Evolutionary conservation across 768 basidiomycete genomes (phyloP).

Genomic region (Phallus indusiatus): DNA sequence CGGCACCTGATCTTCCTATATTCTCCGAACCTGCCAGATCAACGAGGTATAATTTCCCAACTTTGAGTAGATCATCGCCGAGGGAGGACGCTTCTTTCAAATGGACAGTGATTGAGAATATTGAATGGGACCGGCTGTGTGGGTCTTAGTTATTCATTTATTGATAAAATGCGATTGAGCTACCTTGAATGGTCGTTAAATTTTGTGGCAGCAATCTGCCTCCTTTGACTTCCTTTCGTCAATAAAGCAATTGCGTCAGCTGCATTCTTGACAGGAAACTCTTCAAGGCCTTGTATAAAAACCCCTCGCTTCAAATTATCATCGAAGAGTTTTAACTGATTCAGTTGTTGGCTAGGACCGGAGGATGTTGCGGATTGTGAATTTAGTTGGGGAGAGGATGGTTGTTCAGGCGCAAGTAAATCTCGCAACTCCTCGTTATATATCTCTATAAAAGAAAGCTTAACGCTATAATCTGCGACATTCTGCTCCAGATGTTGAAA

Average conservation of each 20-base stretch:
- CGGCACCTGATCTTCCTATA: constrained; percentile 91
- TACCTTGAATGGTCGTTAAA: constrained; percentile 89
- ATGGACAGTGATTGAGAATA: constrained; percentile 94
- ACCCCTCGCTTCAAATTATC: constrained; percentile 83
- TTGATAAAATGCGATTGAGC: background rate
- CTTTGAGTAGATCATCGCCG: constrained; percentile 83
- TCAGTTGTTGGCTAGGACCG: constrained; percentile 30
- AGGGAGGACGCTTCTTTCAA: constrained; percentile 69
- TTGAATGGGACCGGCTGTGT: constrained; percentile 82
- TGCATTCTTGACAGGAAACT: constrained; percentile 73
- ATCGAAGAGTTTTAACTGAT: constrained; percentile 84
- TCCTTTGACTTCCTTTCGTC: constrained; percentile 78
- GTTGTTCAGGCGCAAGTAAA: constrained; percentile 77
- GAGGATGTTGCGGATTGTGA: constrained; percentile 75
- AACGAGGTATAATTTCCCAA: constrained; percentile 94
- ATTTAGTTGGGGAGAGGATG: constrained; percentile 54
- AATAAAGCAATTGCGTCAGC: constrained; percentile 76
- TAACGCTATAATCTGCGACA: constrained; percentile 79
- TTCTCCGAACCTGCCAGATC: constrained; percentile 98
- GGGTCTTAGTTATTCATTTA: background rate
- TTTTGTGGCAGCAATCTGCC: constrained; percentile 92
- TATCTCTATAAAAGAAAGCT: constrained; percentile 87
- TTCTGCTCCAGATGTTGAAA: constrained; percentile 80
- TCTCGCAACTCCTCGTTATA: constrained; percentile 99
- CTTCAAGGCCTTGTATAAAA: constrained; percentile 91